Conservation (phyloP, 2,329 filamentous ascomycete species). For the Lecanicillium sp. region DNA sequence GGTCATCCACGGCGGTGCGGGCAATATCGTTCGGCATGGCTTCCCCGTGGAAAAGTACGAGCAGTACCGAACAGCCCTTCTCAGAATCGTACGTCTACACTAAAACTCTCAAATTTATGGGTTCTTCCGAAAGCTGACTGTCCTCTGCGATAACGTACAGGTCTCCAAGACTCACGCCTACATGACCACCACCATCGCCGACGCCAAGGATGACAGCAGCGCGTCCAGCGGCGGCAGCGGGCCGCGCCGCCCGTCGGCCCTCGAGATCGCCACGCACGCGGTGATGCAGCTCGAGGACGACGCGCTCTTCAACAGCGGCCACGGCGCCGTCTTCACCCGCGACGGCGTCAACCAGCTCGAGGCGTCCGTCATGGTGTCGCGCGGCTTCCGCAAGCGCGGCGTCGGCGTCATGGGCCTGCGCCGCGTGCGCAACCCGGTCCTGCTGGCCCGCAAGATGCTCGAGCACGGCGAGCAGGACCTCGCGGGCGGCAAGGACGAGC, state of each 20-base stretch:
- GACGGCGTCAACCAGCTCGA: slow-evolving; percentile 82
- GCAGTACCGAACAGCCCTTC: slow-evolving; percentile 54
- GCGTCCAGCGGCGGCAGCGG: slow-evolving; percentile 8
- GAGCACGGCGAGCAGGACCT: slow-evolving; percentile 59
- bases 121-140: background rate
- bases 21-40: slow-evolving; percentile 57
- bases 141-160: slow-evolving; percentile 23
- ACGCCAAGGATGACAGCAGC: slow-evolving; percentile 2
- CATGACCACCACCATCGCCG: slow-evolving; percentile 35
- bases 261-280: slow-evolving; percentile 70
- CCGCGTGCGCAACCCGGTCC: slow-evolving; percentile 73
- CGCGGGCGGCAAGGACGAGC: slow-evolving; percentile 31
- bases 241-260: slow-evolving; percentile 45
- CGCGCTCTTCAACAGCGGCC: slow-evolving; percentile 76
- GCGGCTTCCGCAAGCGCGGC: slow-evolving; percentile 65
- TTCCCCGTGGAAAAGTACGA: slow-evolving; percentile 53
- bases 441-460: slow-evolving; percentile 65
- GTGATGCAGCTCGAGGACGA: slow-evolving; percentile 73
- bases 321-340: slow-evolving; percentile 80
- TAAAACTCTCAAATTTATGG: no score
- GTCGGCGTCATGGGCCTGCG: slow-evolving; percentile 70
- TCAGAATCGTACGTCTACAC: slow-evolving; percentile 49
- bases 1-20: slow-evolving; percentile 66
- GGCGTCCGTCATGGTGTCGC: slow-evolving; percentile 78
- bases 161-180: slow-evolving; percentile 39